Evolutionary conservation across 108 stramenopile species (phyloP).

Genomic region (Nitzschia palea): DNA sequence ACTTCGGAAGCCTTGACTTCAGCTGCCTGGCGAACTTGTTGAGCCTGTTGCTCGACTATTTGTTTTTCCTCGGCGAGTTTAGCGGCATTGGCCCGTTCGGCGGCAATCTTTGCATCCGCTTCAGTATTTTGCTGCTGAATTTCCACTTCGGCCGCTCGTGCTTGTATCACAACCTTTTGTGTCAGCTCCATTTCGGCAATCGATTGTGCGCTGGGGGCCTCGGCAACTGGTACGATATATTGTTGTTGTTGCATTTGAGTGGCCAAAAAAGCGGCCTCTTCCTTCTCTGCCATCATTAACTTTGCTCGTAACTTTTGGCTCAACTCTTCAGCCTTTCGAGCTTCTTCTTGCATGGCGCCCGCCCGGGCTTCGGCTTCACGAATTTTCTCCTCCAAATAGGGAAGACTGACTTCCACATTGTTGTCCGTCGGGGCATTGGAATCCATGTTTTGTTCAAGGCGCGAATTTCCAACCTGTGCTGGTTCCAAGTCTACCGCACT

Average conservation of each 20-base stretch:
- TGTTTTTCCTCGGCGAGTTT: not conserved
- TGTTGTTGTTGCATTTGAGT: not conserved
- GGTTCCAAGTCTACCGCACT: not conserved
- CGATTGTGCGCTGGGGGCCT: too few species aligned
- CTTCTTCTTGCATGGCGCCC: not conserved
- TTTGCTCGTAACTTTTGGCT: not conserved
- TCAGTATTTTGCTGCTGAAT: not conserved
- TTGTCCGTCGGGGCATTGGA: too few species aligned
- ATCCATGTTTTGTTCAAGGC: too few species aligned
- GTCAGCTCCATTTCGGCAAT: not conserved
- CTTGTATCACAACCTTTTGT: not conserved
- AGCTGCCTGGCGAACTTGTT: not conserved
- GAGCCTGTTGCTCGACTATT: not conserved
- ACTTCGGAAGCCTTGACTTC: not conserved
- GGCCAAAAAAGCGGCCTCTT: not conserved
- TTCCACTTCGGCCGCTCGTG: not conserved
- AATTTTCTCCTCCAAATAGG: conserved; percentile 25
- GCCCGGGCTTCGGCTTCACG: conserved; percentile 14
- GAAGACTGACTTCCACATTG: not conserved
- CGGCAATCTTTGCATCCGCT: not conserved
- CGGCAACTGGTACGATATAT: too few species aligned
- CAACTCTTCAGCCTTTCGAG: not conserved
- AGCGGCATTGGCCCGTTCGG: not conserved
- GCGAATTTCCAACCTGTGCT: too few species aligned
- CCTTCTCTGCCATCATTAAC: not conserved